Evolutionary conservation across 208 protist genomes (phyloP).

Genomic region (Leishmania mexicana): DNA sequence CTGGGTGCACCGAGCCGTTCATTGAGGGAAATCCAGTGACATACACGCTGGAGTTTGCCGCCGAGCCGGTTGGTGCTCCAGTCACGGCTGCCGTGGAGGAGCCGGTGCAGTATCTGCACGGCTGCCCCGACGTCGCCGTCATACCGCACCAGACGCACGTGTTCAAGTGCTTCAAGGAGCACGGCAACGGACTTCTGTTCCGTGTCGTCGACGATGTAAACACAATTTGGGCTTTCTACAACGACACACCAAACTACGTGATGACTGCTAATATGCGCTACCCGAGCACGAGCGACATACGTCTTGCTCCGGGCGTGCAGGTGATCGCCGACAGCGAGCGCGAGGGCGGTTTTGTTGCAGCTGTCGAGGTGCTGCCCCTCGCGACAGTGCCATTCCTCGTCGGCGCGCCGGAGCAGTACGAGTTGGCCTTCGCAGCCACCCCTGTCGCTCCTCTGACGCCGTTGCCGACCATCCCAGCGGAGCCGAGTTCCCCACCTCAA

Average conservation of each 20-base stretch:
- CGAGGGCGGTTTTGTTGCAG: constrained; percentile 46
- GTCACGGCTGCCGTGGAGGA: background rate
- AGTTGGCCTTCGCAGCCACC: constrained; percentile 56
- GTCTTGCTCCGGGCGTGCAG: constrained; percentile 43
- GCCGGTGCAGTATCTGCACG: constrained; percentile 50
- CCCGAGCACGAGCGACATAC: constrained; percentile 18
- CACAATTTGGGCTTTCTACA: constrained; percentile 84
- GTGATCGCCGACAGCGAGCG: constrained; percentile 31
- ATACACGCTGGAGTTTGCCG: constrained; percentile 68
- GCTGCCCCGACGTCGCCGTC: constrained; percentile 50
- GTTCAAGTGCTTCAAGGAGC: constrained; percentile 70
- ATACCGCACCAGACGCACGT: constrained; percentile 61
- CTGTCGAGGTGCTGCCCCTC: constrained; percentile 58
- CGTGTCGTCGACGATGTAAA: constrained; percentile 70
- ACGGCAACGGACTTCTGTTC: constrained; percentile 84
- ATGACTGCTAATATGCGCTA: constrained; percentile 73
- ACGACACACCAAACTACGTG: constrained; percentile 75
- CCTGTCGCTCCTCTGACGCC: constrained; percentile 29
- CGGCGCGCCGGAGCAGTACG: constrained; percentile 50
- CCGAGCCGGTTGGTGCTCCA: constrained; percentile 38
- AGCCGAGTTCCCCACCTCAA: background rate
- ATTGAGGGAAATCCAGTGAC: constrained; percentile 50
- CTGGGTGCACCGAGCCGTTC: constrained; percentile 57
- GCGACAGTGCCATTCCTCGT: constrained; percentile 63
- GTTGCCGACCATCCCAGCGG: background rate